These are phyloP conservation scores for Talaromyces sp. DNA, from an alignment of 2,329 filamentous ascomycete genomes.

Conservation along the genomic window DNA sequence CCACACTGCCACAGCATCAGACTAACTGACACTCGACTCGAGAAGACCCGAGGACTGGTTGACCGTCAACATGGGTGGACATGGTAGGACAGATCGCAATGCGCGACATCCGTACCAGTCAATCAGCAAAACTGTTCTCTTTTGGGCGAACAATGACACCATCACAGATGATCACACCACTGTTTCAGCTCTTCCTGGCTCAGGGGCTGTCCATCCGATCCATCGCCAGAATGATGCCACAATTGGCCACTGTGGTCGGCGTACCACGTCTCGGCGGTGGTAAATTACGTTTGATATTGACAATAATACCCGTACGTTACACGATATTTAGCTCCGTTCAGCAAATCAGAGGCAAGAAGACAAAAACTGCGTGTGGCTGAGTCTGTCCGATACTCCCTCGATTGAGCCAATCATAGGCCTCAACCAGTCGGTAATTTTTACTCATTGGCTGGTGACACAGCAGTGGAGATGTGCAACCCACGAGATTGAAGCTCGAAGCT, in stretches of 20 bases:
- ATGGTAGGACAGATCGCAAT: not conserved
- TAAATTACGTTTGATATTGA: not conserved
- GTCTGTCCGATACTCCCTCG: not conserved
- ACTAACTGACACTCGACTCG: not conserved
- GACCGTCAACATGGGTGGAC: not conserved
- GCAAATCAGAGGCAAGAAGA: not conserved
- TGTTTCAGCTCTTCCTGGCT: not conserved
- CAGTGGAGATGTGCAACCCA: not conserved
- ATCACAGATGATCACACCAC: not conserved
- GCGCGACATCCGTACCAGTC: not conserved
- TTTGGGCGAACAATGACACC: not conserved
- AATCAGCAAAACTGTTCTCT: not conserved
- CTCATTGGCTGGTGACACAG: not conserved
- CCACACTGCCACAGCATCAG: not conserved
- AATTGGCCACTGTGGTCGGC: not conserved
- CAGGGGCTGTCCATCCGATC: not conserved
- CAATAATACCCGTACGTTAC: not conserved
- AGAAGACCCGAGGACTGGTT: not conserved
- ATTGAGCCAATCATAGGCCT: not conserved
- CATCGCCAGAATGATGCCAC: not conserved
- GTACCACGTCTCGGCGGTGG: not conserved
- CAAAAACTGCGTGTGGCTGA: not conserved
- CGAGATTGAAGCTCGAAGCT: slow-evolving; percentile 2
- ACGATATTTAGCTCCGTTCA: not conserved
- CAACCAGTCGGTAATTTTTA: not conserved